Evolutionary conservation across 768 basidiomycete species (phyloP), one percentile per base, ranked within the genome.

Genomic region (Brasilioporus rufonigricans): DNA sequence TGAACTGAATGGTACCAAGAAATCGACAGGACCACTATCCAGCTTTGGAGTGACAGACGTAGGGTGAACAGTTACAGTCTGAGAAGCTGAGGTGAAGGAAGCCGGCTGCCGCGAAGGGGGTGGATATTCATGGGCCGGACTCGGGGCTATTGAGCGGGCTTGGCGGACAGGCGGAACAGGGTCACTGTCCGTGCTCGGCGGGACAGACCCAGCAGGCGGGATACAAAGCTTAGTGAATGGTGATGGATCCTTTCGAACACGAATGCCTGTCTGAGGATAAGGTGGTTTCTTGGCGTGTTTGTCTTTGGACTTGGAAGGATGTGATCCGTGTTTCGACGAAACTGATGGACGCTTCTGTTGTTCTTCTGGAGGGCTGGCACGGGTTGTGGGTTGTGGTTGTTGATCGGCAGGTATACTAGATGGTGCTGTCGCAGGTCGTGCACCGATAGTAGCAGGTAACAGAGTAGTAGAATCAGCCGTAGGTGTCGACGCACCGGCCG

Each of bases 181-280:
- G 8, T 64, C 59, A 51, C 35, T 44, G 48, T 53, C 55, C 41
- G 48, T 54, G 50, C n/a, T 63, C 19, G 61, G 36, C 16, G 60
- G 49, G 8, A 53, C 41, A 24, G 65, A 38, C 23, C 53, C 27
- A 29, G 58, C 13, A 21, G 53, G 33, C 2, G 55, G 38, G 24
- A 48, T 41, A 8, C 53, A 58, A 1, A 56, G 24, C 40, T 60
- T 67, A 4, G 39, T 48, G 31, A 66, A 59, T 23, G 65, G 62
- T 14, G 68, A 56, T 29, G 55, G 50, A 8, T 71, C 68, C 55
- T 75, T 75, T 41, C 80, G 74, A 11, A 78, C 68, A 16, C 82
- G 80, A 41, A 80, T 71, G 35, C 81, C 80, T 11, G 78, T 65
- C 23, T 74, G 54, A 16, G 80, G 80, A 44, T 79, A 76, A 13